Evolutionary conservation across 2,329 filamentous ascomycete species (phyloP).

Genomic region (Stemphylium beticola): DNA sequence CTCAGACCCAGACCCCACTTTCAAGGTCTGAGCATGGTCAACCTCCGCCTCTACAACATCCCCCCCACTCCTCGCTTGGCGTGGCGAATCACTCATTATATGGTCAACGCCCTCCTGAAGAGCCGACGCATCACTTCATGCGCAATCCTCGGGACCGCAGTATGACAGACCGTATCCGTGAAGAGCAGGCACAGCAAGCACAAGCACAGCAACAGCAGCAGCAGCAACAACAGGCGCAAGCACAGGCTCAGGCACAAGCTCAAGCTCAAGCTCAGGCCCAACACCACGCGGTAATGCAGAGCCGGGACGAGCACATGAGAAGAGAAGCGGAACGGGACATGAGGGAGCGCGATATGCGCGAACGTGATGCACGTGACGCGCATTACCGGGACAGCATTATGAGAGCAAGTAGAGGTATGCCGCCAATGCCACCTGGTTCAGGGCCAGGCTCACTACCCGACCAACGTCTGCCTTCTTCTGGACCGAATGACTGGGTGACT

Average conservation of each 20-base stretch:
- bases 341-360: slow-evolving; percentile 26
- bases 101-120: slow-evolving; percentile 37
- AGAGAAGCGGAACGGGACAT: slow-evolving; percentile 33
- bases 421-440: slow-evolving; percentile 21
- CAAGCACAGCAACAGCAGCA: slow-evolving; percentile 10
- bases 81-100: slow-evolving; percentile 35
- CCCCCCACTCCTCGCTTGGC: slow-evolving; percentile 39
- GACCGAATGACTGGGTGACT: slow-evolving; percentile 30
- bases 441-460: slow-evolving; percentile 24
- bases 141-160: slow-evolving; percentile 28
- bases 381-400: slow-evolving; percentile 30
- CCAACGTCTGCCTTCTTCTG: slow-evolving; percentile 17
- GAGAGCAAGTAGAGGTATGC: slow-evolving; percentile 23
- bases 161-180: slow-evolving; percentile 38
- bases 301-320: slow-evolving; percentile 31
- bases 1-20: slow-evolving; percentile 46
- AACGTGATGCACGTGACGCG: slow-evolving; percentile 24
- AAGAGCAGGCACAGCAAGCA: slow-evolving; percentile 29
- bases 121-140: slow-evolving; percentile 33
- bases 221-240: background rate
- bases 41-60: slow-evolving; percentile 40
- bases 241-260: slow-evolving; percentile 9
- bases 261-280: background rate
- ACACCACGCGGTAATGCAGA: slow-evolving; percentile 28
- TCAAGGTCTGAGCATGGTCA: slow-evolving; percentile 37